Percentiles rank a stretch among this genome's conserved stretches.
Conservation (phyloP, 768 basidiomycete genomes). For the Brasilioporus rufonigricans region DNA sequence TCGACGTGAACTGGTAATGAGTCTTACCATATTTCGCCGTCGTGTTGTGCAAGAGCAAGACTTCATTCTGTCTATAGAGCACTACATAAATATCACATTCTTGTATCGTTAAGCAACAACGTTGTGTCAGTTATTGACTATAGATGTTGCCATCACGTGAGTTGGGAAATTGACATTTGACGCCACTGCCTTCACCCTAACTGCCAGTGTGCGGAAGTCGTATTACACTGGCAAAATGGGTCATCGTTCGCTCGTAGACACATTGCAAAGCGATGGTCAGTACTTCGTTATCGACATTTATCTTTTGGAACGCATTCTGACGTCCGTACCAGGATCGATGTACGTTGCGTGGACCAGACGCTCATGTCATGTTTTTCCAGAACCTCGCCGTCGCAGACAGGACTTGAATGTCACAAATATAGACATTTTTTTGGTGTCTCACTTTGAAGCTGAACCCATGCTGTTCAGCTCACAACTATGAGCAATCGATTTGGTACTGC, state of each 20-base stretch:
- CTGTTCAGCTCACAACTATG: constrained; percentile 5
- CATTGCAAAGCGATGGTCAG: constrained; percentile 19
- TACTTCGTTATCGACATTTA: background rate
- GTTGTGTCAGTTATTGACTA: background rate
- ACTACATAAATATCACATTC: constrained; percentile 8
- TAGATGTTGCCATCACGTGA: constrained; percentile 11
- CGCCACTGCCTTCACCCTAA: constrained; percentile 20
- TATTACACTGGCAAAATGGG: constrained; percentile 1
- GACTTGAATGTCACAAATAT: constrained; percentile 10
- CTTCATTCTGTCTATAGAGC: constrained; percentile 1
- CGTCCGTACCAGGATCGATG: constrained; percentile 4
- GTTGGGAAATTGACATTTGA: constrained; percentile 20
- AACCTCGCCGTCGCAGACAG: constrained; percentile 2
- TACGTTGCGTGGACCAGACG: constrained; percentile 16
- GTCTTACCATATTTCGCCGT: background rate
- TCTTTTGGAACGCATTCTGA: background rate
- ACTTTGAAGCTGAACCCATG: background rate
- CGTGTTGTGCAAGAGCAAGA: background rate
- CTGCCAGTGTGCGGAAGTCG: constrained; percentile 14
- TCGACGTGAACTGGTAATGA: no score
- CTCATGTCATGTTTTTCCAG: background rate
- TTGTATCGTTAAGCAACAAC: background rate
- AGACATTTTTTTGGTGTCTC: constrained; percentile 7
- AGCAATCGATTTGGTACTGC: background rate
- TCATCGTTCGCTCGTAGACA: constrained; percentile 8